Evolutionary conservation across 331 rosid species (phyloP).

Genomic region (Malus hybrid): DNA sequence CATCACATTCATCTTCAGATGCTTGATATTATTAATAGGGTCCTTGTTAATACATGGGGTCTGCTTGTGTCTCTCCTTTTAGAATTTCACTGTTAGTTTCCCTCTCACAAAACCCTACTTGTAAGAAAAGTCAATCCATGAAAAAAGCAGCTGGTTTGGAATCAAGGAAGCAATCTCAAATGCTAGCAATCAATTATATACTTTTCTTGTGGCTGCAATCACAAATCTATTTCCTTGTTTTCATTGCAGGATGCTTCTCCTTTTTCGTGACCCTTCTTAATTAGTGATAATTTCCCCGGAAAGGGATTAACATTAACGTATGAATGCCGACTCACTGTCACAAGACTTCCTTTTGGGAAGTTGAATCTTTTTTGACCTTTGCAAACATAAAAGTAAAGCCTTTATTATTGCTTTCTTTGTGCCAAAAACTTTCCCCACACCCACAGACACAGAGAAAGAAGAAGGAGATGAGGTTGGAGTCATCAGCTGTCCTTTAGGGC

Average conservation of each 20-base stretch:
- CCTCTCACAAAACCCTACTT: not conserved
- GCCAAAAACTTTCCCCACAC: constrained; percentile 19
- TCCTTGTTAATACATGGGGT: not conserved
- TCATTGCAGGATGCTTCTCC: not conserved
- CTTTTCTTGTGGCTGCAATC: not conserved
- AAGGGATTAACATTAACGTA: constrained; percentile 8
- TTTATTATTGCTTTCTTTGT: constrained; percentile 3
- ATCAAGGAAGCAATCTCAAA: too few relatives aligned
- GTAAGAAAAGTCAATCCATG: not conserved
- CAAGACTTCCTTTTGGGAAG: constrained; percentile 55
- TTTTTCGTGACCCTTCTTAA: not conserved
- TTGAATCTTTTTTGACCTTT: constrained; percentile 49
- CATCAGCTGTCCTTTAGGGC: constrained; percentile 5
- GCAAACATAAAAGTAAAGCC: constrained; percentile 33
- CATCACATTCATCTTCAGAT: not conserved
- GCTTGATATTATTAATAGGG: not conserved
- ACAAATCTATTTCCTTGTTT: not conserved
- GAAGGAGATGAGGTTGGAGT: constrained; percentile 5
- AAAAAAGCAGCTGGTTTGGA: not conserved
- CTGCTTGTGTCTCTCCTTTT: not conserved
- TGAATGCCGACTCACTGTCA: constrained; percentile 21
- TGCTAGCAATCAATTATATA: too few relatives aligned
- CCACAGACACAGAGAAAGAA: not conserved
- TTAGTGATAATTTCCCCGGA: not conserved
- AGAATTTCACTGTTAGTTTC: not conserved